phyloP scores from a whole-genome alignment of 2,329 filamentous ascomycete species.

The Verticillium dahliae region DNA sequence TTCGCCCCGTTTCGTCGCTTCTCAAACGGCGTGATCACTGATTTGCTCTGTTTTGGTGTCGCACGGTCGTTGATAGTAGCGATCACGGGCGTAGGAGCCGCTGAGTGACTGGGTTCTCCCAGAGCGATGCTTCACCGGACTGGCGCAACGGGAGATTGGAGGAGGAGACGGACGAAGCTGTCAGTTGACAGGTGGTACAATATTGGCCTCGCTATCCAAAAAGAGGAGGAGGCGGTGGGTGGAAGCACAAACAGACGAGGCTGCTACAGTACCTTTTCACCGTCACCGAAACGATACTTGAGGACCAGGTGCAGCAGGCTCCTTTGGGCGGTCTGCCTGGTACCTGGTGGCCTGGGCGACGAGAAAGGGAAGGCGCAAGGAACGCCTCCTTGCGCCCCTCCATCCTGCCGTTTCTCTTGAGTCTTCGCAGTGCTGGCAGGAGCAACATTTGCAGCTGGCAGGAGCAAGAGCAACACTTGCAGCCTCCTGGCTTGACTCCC shows the following conservation, averaged over 20 bases:
- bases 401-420: neutral
- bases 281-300: neutral
- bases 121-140: neutral
- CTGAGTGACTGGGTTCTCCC: neutral
- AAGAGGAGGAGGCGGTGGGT: too few species aligned
- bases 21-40: neutral
- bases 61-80: neutral
- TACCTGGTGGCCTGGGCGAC: neutral
- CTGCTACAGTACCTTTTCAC: too few species aligned
- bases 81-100: neutral
- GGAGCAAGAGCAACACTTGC: neutral
- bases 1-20: neutral
- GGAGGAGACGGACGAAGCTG: neutral
- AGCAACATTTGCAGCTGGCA: neutral
- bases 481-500: neutral
- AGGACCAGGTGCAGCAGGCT: neutral
- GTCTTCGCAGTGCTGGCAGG: neutral
- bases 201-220: too few species aligned
- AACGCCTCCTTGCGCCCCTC: neutral
- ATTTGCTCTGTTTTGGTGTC: neutral
- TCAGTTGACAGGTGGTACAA: neutral
- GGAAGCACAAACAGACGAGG: neutral
- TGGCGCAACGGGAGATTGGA: neutral
- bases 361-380: conserved; percentile 3
- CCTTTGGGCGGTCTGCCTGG: neutral